A percentile compares a stretch with the other conserved stretches of the same genome.
Evolutionary conservation across 768 basidiomycete species (phyloP).

Genomic region (Cystobasidium tubakii): DNA sequence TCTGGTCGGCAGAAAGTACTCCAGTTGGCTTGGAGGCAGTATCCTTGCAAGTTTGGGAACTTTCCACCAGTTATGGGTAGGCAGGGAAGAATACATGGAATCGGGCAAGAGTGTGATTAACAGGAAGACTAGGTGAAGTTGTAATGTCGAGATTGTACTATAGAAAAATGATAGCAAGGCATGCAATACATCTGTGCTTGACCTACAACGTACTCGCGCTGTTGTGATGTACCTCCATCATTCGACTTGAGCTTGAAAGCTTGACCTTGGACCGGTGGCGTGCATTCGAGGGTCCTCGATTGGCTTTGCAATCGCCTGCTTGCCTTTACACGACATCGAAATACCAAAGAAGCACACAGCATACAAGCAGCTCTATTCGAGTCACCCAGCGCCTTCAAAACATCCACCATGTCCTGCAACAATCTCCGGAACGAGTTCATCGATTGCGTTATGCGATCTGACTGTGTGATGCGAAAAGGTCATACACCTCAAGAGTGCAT

Average conservation of each 20-base stretch:
- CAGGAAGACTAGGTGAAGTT: slow-evolving; percentile 38
- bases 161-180: background rate
- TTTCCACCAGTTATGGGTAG: slow-evolving; percentile 93
- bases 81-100: slow-evolving; percentile 83
- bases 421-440: slow-evolving; percentile 71
- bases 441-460: slow-evolving; percentile 73
- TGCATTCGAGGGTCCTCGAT: too few species aligned
- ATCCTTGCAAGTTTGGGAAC: slow-evolving; percentile 91
- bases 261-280: too few species aligned
- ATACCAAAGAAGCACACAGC: too few species aligned
- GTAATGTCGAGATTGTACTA: background rate
- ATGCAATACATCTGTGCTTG: background rate
- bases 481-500: slow-evolving; percentile 71
- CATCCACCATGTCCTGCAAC: slow-evolving; percentile 58
- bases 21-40: slow-evolving; percentile 92
- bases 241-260: too few species aligned
- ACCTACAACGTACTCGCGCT: too few species aligned
- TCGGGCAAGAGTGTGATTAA: slow-evolving; percentile 43
- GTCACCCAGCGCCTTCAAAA: background rate
- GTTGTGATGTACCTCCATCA: too few species aligned
- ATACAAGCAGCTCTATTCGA: background rate
- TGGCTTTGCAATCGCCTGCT: too few species aligned
- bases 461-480: slow-evolving; percentile 76
- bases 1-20: slow-evolving; percentile 78
- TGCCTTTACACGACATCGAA: too few species aligned